Base-by-base conservation (phyloP, 306 rosid genomes). In the Cicer arietinum region DNA sequence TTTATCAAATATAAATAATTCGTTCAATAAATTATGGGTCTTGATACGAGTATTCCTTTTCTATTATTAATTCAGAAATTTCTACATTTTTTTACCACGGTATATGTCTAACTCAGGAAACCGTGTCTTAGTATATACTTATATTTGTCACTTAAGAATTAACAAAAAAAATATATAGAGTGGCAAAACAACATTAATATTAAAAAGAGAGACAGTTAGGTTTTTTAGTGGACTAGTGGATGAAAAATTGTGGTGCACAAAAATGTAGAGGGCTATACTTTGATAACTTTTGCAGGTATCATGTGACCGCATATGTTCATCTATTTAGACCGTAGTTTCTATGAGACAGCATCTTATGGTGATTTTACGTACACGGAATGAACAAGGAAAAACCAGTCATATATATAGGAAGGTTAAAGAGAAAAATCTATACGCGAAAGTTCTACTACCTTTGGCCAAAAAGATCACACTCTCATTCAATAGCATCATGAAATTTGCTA, bases 291-390 rank as follows among this genome's bases (percentile, higher is more conserved):
- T 47, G 63, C 81, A 46, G 58, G 76, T 40, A 56, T 77, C 76
- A 58, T 56, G 81, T 77, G 81, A 77, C n/a, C 59, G 76, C 70
- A 77, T 46, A 17, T 70, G 69, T 46, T 77, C 76, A 46, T 69
- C 35, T 53, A 45, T 22, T 77, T 7, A 12, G 25, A 56, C 75
- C 69, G 39, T 46, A 13, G 81, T 16, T 58, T 57, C 3, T 42
- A 43, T 13, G 75, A 46, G 63, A 53, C 10, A 77, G 70, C 69
- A 77, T 68, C 22, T 45, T 64, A 51, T 30, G 50, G 75, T 16
- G 75, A 42, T 53, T 41, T 50, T 51, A 9, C 61, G 47, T 7
- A 52, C 37, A 7, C 51, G 51, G 20, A 58, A 30, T 43, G 40
- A 52, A 18, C 20, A 22, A 17, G 54, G 9, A 45, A 67, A 44